phyloP scores from a whole-genome alignment of 2,329 filamentous ascomycete genomes.

The Monosporascus sp. region DNA sequence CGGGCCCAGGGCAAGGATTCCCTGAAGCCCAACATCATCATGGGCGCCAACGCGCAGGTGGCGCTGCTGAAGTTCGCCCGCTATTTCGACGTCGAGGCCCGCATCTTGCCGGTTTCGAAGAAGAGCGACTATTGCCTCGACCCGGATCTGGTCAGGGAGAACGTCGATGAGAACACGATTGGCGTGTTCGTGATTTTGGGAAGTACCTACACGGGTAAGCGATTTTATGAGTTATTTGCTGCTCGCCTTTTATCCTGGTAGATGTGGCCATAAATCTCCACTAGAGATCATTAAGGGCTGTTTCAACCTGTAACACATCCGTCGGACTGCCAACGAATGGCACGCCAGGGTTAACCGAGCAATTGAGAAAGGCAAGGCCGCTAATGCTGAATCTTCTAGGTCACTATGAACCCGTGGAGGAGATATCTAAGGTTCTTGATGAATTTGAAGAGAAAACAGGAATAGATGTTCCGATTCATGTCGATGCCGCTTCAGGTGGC shows the following conservation, averaged over 20 bases:
- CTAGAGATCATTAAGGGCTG: too few relatives aligned
- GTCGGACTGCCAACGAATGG: neutral
- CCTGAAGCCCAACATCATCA: constrained; percentile 65
- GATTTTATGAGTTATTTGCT: neutral
- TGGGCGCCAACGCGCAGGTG: constrained; percentile 70
- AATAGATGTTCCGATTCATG: constrained; percentile 62
- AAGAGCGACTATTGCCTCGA: constrained; percentile 60
- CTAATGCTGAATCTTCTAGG: constrained; percentile 22
- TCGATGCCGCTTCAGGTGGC: constrained; percentile 57
- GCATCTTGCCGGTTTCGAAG: constrained; percentile 58
- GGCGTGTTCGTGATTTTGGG: constrained; percentile 71
- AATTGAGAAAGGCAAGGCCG: too few relatives aligned
- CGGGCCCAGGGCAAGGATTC: constrained; percentile 57
- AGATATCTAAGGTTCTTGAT: constrained; percentile 61
- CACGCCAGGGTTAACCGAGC: too few relatives aligned
- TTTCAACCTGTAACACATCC: neutral
- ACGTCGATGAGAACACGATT: constrained; percentile 72
- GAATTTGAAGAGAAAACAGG: constrained; percentile 58
- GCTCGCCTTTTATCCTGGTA: neutral
- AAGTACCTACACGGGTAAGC: constrained; percentile 59
- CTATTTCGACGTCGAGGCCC: constrained; percentile 69
- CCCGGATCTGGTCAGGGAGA: constrained; percentile 57
- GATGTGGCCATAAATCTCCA: too few relatives aligned
- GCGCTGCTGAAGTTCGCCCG: constrained; percentile 68
- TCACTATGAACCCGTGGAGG: constrained; percentile 67